Conservation (phyloP, 129 eudicot genomes). For the Daucus carota region DNA sequence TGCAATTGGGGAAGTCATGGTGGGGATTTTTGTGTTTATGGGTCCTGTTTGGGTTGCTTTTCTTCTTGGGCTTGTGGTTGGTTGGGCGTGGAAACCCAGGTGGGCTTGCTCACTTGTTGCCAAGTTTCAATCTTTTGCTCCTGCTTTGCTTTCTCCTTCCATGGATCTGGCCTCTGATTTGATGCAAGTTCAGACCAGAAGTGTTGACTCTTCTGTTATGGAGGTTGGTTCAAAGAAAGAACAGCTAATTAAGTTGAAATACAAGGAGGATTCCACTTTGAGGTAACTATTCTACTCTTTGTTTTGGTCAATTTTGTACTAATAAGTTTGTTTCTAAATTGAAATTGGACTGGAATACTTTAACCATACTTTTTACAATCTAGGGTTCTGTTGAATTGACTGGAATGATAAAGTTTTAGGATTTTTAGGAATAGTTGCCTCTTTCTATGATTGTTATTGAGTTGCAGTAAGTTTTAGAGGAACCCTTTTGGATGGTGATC, state of each 20-base stretch:
- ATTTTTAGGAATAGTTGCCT: not conserved
- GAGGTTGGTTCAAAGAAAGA: not conserved
- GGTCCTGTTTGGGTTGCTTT: conserved; percentile 45
- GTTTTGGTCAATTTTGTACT: not conserved
- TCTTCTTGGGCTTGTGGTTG: conserved; percentile 55
- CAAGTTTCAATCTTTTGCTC: conserved; percentile 34
- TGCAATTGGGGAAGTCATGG: not conserved
- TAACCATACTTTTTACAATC: not conserved
- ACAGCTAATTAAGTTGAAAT: not conserved
- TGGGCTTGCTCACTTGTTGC: conserved; percentile 48
- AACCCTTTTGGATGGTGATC: not conserved
- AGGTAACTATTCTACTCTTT: not conserved
- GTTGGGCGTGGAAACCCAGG: conserved; percentile 88
- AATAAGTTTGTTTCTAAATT: not conserved
- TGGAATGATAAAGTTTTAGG: not conserved
- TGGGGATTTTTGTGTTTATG: conserved; percentile 1
- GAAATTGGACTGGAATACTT: not conserved
- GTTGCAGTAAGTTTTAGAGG: not conserved
- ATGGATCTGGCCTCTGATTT: conserved; percentile 5
- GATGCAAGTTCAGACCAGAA: conserved; percentile 1
- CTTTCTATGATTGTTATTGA: not conserved
- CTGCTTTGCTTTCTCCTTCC: conserved; percentile 18
- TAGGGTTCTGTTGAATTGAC: not conserved
- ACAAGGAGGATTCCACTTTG: not conserved
- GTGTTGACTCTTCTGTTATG: not conserved